Evolutionary conservation across 2,329 filamentous ascomycete genomes (phyloP).

Genomic region (Ophiocordyceps camponoti-leonardi): DNA sequence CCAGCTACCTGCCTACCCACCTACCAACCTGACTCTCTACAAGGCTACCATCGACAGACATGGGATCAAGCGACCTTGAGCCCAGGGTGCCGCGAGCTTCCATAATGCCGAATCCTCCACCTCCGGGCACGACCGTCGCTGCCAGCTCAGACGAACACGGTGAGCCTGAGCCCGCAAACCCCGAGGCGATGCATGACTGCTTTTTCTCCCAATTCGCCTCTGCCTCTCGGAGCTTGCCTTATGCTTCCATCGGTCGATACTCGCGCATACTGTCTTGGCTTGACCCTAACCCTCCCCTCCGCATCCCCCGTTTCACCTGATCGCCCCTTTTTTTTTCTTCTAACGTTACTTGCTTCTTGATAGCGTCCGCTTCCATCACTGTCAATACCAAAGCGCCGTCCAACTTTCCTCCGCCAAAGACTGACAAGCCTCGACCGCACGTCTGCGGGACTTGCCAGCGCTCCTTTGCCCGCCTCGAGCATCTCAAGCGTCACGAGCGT

Average conservation of each 20-base stretch:
- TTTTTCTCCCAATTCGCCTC: not conserved
- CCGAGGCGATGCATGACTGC: not conserved
- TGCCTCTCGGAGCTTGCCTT: not conserved
- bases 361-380: conserved; percentile 32
- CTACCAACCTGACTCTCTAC: too few species aligned
- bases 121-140: conserved; percentile 12
- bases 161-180: conserved; percentile 12
- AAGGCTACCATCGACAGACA: too few species aligned
- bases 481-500: conserved; percentile 90
- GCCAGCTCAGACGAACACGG: conserved; percentile 20
- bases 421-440: conserved; percentile 91
- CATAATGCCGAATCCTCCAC: conserved; percentile 18
- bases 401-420: conserved; percentile 69
- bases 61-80: conserved; percentile 23
- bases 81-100: conserved; percentile 17
- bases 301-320: too few species aligned
- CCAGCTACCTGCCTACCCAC: not conserved
- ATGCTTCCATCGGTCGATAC: conserved; percentile 6
- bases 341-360: not conserved
- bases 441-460: conserved; percentile 81
- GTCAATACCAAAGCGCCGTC: conserved; percentile 27
- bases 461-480: conserved; percentile 87
- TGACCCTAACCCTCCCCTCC: conserved; percentile 2
- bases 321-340: not conserved
- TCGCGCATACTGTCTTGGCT: not conserved